phyloP scores from a whole-genome alignment of 192 early-diverging fungal genomes.

The Umbelopsis isabellina region DNA sequence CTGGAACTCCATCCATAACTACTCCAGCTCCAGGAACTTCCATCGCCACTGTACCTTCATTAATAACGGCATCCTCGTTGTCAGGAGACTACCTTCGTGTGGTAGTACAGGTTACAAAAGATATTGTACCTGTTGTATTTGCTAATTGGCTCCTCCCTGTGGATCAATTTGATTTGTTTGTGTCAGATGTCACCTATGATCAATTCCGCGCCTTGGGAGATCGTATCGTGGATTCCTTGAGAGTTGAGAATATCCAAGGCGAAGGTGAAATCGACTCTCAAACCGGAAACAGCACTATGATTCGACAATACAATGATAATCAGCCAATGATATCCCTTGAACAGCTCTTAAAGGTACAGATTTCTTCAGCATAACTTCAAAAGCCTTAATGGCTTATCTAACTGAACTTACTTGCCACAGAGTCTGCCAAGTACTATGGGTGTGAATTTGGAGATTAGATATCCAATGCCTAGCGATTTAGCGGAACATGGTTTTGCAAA shows the following conservation, averaged over 20 bases:
- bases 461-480: constrained; percentile 74
- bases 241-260: constrained; percentile 17
- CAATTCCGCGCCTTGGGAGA: constrained; percentile 56
- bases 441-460: constrained; percentile 86
- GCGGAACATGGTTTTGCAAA: constrained; percentile 54
- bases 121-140: constrained; percentile 87
- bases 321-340: constrained; percentile 63
- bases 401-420: constrained; percentile 40
- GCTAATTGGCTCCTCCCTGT: constrained; percentile 72
- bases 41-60: constrained; percentile 53
- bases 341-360: constrained; percentile 73
- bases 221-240: constrained; percentile 9
- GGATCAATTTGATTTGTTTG: constrained; percentile 52
- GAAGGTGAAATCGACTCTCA: constrained; percentile 37
- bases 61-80: constrained; percentile 87
- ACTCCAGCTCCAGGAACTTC: constrained; percentile 35
- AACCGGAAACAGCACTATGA: constrained; percentile 36
- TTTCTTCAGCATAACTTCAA: neutral
- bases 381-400: neutral
- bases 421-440: constrained; percentile 73
- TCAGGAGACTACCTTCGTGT: constrained; percentile 91
- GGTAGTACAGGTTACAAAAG: constrained; percentile 87
- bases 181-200: constrained; percentile 55
- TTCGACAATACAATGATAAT: constrained; percentile 29
- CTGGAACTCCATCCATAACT: constrained; percentile 26